phyloP scores from a whole-genome alignment of 257 asterid genomes.

The Verbena officinalis region DNA sequence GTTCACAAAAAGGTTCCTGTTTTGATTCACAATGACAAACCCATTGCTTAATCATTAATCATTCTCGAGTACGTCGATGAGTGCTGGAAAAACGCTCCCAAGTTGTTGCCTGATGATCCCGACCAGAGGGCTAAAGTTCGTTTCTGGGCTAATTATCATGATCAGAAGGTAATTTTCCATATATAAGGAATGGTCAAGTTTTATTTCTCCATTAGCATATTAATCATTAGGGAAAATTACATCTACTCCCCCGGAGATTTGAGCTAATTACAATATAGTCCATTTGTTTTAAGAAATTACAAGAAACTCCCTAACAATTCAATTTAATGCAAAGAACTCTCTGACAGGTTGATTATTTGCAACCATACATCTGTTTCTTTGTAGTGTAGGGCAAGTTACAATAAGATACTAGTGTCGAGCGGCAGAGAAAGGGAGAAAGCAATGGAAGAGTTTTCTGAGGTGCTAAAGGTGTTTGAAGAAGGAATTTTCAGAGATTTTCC shows the following conservation, averaged over 20 bases:
- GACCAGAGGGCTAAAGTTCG: conserved; percentile 16
- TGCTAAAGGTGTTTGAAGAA: conserved; percentile 10
- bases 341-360: background rate
- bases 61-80: conserved; percentile 35
- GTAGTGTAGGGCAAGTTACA: conserved; percentile 1
- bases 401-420: background rate
- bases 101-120: conserved; percentile 28
- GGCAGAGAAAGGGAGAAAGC: background rate
- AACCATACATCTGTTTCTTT: background rate
- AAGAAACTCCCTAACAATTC: too few relatives aligned
- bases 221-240: too few relatives aligned
- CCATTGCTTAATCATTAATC: conserved; percentile 16
- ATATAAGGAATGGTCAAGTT: background rate
- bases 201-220: too few relatives aligned
- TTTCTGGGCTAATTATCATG: conserved; percentile 23
- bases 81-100: conserved; percentile 10
- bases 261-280: too few relatives aligned
- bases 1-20: conserved; percentile 29
- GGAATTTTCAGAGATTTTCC: conserved; percentile 16
- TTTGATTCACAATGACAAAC: conserved; percentile 19
- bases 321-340: too few relatives aligned
- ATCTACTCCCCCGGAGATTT: too few relatives aligned
- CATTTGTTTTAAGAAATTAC: too few relatives aligned
- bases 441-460: conserved; percentile 5
- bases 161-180: background rate